phyloP scores from a whole-genome alignment of 2,329 filamentous ascomycete genomes.

The Neofusicoccum laricinum region DNA sequence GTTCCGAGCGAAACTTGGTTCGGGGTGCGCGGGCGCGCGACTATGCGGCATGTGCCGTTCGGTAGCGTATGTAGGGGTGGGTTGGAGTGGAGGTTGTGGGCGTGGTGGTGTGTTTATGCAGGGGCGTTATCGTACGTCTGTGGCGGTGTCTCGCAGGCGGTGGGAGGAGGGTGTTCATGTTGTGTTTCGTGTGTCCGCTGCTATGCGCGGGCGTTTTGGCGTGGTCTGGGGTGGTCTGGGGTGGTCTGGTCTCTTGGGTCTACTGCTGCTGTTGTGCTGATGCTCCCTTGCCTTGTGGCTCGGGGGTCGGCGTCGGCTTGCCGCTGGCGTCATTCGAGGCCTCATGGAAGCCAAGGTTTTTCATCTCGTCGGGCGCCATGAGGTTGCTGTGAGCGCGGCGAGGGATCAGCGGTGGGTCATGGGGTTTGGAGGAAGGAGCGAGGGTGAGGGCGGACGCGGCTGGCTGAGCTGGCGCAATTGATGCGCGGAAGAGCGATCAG shows the following conservation, averaged over 20 bases:
- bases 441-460: no score
- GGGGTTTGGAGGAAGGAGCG: not conserved
- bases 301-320: not conserved
- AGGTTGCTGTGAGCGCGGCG: constrained; percentile 63
- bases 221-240: not conserved
- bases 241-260: not conserved
- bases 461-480: not conserved
- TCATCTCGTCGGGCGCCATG: constrained; percentile 94
- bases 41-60: not conserved
- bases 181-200: constrained; percentile 10
- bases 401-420: not conserved
- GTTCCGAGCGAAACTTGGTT: no score
- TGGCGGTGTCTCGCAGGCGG: not conserved
- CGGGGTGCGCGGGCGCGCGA: no score
- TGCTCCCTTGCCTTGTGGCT: constrained; percentile 10
- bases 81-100: not conserved
- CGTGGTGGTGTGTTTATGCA: not conserved
- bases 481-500: not conserved
- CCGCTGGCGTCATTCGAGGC: constrained; percentile 34
- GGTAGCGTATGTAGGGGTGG: not conserved
- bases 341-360: constrained; percentile 78
- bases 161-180: not conserved
- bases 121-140: constrained; percentile 15
- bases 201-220: no score
- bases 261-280: not conserved